Evolutionary conservation across 345 rosid species (phyloP).

Genomic region (Erodium maritimum): DNA sequence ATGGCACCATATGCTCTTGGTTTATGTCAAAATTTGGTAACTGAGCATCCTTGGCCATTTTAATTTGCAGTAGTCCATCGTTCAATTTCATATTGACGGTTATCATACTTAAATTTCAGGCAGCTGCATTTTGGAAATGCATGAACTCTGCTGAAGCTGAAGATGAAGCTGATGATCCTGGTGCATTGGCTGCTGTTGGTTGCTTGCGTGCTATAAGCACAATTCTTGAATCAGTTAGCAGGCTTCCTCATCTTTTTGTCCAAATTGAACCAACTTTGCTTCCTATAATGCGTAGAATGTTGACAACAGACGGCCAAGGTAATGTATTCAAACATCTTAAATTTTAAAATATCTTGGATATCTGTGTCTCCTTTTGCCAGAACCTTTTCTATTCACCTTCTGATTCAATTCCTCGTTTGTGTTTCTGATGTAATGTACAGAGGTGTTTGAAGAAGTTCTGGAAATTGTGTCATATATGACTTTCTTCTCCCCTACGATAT

Average conservation of each 20-base stretch:
- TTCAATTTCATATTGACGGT: slow-evolving; percentile 3
- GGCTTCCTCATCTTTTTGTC: slow-evolving; percentile 79
- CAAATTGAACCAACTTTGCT: slow-evolving; percentile 83
- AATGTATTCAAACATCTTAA: not conserved
- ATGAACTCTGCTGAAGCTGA: slow-evolving; percentile 78
- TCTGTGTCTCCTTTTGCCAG: not conserved
- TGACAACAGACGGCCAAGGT: slow-evolving; percentile 99
- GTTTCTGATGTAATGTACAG: slow-evolving; percentile 30
- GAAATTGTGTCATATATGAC: slow-evolving; percentile 99
- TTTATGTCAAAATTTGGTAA: slow-evolving; percentile 88
- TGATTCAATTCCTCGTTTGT: not conserved
- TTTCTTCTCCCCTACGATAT: slow-evolving; percentile 85
- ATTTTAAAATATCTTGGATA: not conserved
- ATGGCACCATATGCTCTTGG: slow-evolving; percentile 95
- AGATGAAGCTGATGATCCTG: slow-evolving; percentile 76
- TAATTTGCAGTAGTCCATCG: not conserved
- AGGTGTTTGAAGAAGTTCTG: slow-evolving; percentile 98
- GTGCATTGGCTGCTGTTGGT: slow-evolving; percentile 94
- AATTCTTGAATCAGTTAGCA: slow-evolving; percentile 85
- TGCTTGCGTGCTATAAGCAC: slow-evolving; percentile 96
- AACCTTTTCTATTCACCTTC: not conserved
- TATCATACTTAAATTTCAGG: slow-evolving; percentile 27
- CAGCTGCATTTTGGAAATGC: slow-evolving; percentile 95
- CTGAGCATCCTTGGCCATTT: slow-evolving; percentile 1
- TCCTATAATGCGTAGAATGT: slow-evolving; percentile 86